These are phyloP conservation scores for Vachellia pachyceras DNA, from an alignment of 306 rosid genomes.

Conservation along the genomic window DNA sequence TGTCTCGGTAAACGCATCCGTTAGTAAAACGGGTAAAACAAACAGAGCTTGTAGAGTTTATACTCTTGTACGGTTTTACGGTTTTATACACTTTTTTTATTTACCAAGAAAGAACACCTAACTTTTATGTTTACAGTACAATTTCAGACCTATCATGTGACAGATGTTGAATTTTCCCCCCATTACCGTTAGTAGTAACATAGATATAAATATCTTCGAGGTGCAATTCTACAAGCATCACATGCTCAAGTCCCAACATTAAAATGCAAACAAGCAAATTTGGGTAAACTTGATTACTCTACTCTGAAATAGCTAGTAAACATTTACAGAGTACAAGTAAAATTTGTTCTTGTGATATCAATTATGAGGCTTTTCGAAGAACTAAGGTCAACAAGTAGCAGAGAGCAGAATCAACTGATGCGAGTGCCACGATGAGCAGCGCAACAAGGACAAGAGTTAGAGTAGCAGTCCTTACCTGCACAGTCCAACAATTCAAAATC, in stretches of 20 bases:
- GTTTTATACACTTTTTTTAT: not conserved
- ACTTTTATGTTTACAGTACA: not conserved
- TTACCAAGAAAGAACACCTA: not conserved
- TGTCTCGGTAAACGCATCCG: too few species aligned
- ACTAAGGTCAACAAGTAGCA: conserved; percentile 62
- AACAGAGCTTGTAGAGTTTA: not conserved
- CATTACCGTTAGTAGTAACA: not conserved
- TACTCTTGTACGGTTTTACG: not conserved
- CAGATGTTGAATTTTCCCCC: not conserved
- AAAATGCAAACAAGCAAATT: not conserved
- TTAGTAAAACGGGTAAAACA: too few species aligned
- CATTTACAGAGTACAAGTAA: not conserved
- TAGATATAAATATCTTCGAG: not conserved
- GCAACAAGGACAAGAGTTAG: conserved; percentile 84
- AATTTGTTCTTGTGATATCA: not conserved
- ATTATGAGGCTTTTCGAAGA: conserved; percentile 58
- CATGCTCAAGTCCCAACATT: conserved; percentile 1
- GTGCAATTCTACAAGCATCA: not conserved
- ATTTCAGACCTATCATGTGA: not conserved
- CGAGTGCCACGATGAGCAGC: conserved; percentile 72
- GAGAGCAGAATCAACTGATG: conserved; percentile 81
- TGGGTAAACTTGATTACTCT: not conserved
- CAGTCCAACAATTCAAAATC: conserved; percentile 18
- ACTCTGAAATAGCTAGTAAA: not conserved
- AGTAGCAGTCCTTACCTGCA: conserved; percentile 87